phyloP scores from a whole-genome alignment of 1,284 basidiomycete species.

The Heterobasidion annosum region DNA sequence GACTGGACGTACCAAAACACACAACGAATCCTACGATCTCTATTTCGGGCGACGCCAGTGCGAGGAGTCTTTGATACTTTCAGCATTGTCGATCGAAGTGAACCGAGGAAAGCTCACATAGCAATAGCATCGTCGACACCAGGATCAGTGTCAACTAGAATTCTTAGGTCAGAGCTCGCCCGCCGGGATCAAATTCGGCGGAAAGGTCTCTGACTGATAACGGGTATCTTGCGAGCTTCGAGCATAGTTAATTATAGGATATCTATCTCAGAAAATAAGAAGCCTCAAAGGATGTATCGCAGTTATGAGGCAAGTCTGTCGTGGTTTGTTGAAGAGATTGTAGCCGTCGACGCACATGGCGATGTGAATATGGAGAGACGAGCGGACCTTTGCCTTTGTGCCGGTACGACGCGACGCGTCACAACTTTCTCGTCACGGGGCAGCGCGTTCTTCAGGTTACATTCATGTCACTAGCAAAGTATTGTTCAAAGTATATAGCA shows the following conservation, averaged over 20 bases:
- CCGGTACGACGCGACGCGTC: too few species aligned
- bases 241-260: slow-evolving; percentile 1
- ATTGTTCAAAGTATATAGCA: too few species aligned
- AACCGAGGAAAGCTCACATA: slow-evolving; percentile 25
- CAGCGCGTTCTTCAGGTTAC: too few species aligned
- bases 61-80: slow-evolving; percentile 40
- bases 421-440: too few species aligned
- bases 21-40: slow-evolving; percentile 72
- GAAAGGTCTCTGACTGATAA: slow-evolving; percentile 40
- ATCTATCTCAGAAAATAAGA: neutral
- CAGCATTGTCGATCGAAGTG: slow-evolving; percentile 9
- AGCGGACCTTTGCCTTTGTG: too few species aligned
- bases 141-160: slow-evolving; percentile 74
- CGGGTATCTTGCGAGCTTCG: slow-evolving; percentile 25
- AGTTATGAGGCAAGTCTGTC: too few species aligned
- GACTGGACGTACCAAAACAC: slow-evolving; percentile 51
- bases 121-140: slow-evolving; percentile 91
- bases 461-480: too few species aligned
- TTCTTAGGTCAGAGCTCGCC: neutral
- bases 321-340: too few species aligned
- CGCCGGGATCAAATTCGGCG: neutral
- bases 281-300: too few species aligned
- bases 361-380: too few species aligned
- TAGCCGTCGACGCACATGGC: too few species aligned
- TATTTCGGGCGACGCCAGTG: slow-evolving; percentile 67